These are phyloP conservation scores for Phlegmacium glaucopus DNA, from an alignment of 768 basidiomycete species.

Conservation along the genomic window DNA sequence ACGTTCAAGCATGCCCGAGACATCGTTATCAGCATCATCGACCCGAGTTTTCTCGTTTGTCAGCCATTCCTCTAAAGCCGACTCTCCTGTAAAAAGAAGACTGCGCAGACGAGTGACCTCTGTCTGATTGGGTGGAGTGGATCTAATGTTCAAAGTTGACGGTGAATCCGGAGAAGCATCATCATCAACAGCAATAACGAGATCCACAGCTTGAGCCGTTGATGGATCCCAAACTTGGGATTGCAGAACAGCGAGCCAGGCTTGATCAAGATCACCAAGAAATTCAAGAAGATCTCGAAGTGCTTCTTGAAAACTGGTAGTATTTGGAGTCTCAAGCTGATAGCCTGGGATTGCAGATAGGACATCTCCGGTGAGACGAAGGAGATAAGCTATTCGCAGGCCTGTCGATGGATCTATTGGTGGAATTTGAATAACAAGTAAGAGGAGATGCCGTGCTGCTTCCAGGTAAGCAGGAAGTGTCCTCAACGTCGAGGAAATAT, in stretches of 20 bases:
- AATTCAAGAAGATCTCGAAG: conserved; percentile 59
- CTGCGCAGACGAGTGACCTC: conserved; percentile 71
- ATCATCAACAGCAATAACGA: conserved; percentile 35
- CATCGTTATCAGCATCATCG: conserved; percentile 19
- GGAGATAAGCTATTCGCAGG: conserved; percentile 63
- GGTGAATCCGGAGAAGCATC: conserved; percentile 20
- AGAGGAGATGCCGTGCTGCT: conserved; percentile 51
- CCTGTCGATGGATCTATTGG: conserved; percentile 68
- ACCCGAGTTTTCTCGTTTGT: conserved; percentile 16
- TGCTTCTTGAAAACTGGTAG: conserved; percentile 22
- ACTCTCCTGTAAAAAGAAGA: conserved; percentile 56
- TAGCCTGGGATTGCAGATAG: conserved; percentile 63
- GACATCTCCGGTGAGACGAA: conserved; percentile 68
- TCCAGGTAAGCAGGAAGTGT: conserved; percentile 60
- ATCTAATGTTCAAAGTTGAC: conserved; percentile 18
- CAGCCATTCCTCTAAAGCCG: conserved; percentile 70
- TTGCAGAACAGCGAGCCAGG: conserved; percentile 66
- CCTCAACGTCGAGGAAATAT: conserved; percentile 48
- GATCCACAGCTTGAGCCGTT: conserved; percentile 30
- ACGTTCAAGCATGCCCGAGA: conserved; percentile 39
- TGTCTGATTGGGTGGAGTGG: conserved; percentile 60
- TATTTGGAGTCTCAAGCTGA: conserved; percentile 13
- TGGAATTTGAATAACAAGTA: conserved; percentile 69
- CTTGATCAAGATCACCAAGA: conserved; percentile 71
- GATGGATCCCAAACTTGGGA: conserved; percentile 65